Evolutionary conservation across 345 rosid species (phyloP).

Genomic region (sweet orange (Citrus sinensis)): DNA sequence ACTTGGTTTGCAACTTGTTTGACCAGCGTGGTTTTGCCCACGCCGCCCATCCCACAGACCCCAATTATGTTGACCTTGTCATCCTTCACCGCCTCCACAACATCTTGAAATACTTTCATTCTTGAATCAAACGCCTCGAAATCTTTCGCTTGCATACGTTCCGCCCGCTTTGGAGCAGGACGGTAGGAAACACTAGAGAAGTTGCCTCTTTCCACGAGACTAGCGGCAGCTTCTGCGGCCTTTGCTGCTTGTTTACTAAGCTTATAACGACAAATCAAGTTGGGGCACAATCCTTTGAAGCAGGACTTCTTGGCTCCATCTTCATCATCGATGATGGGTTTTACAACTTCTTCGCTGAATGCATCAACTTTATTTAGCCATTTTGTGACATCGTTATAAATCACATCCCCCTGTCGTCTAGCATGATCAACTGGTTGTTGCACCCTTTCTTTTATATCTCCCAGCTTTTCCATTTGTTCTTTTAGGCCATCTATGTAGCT

Average conservation of each 20-base stretch:
- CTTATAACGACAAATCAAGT: not conserved
- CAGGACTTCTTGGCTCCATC: not conserved
- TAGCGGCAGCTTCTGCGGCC: not conserved
- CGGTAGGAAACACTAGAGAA: not conserved
- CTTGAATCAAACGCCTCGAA: no score
- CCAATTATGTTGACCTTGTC: no score
- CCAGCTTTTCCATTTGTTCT: accelerated
- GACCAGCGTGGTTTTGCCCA: no score
- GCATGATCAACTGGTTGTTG: no score
- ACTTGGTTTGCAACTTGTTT: no score
- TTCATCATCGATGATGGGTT: not conserved
- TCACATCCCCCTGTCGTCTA: not conserved
- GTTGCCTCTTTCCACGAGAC: not conserved
- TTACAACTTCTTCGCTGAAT: not conserved
- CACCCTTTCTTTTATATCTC: no score
- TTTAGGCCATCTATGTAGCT: no score
- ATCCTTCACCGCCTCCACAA: no score
- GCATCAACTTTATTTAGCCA: not conserved
- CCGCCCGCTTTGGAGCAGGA: not conserved
- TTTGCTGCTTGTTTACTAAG: not conserved
- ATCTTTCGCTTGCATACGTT: no score
- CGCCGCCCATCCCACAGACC: no score
- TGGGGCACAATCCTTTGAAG: not conserved
- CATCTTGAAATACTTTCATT: no score
- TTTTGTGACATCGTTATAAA: not conserved